Evolutionary conservation across 805 yeast genomes (phyloP).

Genomic region (Peterozyma xylosa): DNA sequence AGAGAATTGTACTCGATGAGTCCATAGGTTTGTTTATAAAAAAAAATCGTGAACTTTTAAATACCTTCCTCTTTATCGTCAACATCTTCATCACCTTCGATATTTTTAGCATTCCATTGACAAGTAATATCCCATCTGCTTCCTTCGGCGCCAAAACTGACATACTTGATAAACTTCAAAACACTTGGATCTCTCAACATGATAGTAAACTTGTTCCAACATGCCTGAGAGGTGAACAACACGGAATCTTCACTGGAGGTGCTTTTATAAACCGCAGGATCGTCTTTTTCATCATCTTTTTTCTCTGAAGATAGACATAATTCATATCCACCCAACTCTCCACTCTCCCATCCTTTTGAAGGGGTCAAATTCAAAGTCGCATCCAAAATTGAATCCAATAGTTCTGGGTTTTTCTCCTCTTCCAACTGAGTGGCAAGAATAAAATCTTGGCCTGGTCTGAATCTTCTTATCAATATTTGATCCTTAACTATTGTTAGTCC

Average conservation of each 20-base stretch:
- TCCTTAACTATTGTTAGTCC: slow-evolving; percentile 55
- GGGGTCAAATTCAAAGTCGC: slow-evolving; percentile 83
- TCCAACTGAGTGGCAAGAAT: slow-evolving; percentile 68
- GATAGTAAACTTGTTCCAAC: slow-evolving; percentile 72
- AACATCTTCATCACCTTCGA: slow-evolving; percentile 38
- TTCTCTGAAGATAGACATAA: slow-evolving; percentile 68
- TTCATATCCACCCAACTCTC: slow-evolving; percentile 94
- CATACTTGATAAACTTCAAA: slow-evolving; percentile 88
- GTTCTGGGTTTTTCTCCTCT: slow-evolving; percentile 24
- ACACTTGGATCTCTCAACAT: slow-evolving; percentile 81
- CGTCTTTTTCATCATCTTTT: slow-evolving; percentile 40
- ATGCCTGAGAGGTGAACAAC: slow-evolving; percentile 69
- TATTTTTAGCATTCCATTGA: slow-evolving; percentile 53
- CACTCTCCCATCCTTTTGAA: slow-evolving; percentile 72
- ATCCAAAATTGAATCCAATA: slow-evolving; percentile 54
- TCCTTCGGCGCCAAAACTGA: slow-evolving; percentile 80
- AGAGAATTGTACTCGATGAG: too few species aligned
- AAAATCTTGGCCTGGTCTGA: slow-evolving; percentile 93
- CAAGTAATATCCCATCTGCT: slow-evolving; percentile 86
- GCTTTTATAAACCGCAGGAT: slow-evolving; percentile 77
- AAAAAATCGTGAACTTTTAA: too few species aligned
- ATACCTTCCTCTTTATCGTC: slow-evolving; percentile 21
- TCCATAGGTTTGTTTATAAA: too few species aligned
- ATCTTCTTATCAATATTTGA: slow-evolving; percentile 70
- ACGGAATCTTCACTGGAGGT: slow-evolving; percentile 70